Evolutionary conservation across 2,329 filamentous ascomycete genomes (phyloP).

Genomic region (Ambrosiella xylebori): DNA sequence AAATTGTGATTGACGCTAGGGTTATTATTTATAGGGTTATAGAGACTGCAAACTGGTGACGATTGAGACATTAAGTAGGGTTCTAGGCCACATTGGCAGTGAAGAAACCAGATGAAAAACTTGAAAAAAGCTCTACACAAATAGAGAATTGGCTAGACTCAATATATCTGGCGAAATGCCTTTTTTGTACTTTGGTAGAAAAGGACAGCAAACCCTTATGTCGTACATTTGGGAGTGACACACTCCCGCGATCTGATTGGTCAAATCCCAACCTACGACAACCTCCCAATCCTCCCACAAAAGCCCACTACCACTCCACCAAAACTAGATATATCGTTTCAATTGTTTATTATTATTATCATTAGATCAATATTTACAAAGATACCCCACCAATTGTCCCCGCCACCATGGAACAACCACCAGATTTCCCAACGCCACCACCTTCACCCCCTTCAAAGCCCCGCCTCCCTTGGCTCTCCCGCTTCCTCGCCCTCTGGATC

Average conservation of each 20-base stretch:
- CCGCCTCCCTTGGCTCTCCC: slow-evolving; percentile 39
- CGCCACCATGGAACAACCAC: not conserved
- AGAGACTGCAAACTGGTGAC: not conserved
- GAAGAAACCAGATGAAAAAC: no score
- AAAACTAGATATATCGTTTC: not conserved
- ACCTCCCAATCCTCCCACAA: not conserved
- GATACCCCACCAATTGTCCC: not conserved
- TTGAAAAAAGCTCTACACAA: no score
- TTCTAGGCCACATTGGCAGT: no score
- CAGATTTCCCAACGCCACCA: not conserved
- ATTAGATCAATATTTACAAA: not conserved
- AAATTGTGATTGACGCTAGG: not conserved
- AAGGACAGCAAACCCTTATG: not conserved
- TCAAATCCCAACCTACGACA: not conserved
- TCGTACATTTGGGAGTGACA: not conserved
- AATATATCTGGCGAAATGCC: no score
- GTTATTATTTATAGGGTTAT: not conserved
- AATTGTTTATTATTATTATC: not conserved
- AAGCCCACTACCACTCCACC: not conserved
- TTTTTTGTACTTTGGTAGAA: no score
- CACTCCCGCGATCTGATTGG: not conserved
- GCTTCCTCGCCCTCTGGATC: slow-evolving; percentile 55
- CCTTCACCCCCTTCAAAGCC: not conserved
- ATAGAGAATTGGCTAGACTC: no score
- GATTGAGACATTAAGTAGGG: not conserved